phyloP scores from a whole-genome alignment of 2,329 filamentous ascomycete genomes.

The Cercospora berteroae region DNA sequence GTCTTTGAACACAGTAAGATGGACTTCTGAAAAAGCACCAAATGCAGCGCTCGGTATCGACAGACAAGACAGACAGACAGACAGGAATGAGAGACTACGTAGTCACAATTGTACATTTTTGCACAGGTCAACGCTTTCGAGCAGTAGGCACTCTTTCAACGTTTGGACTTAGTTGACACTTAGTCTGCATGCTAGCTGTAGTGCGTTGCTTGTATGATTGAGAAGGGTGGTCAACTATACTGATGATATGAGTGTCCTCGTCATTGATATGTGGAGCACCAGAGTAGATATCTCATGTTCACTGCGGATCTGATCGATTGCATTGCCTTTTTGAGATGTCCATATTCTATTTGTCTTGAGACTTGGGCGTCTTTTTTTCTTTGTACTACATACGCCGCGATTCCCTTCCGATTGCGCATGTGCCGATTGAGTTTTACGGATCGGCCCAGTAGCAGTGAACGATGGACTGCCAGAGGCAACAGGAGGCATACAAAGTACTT shows the following conservation, averaged over 20 bases:
- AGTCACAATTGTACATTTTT: neutral
- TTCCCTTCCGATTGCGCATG: no score
- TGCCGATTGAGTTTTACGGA: neutral
- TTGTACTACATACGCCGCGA: no score
- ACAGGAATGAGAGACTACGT: neutral
- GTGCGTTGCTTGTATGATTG: neutral
- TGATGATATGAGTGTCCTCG: neutral
- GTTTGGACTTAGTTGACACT: neutral
- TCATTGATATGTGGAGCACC: neutral
- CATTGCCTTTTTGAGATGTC: neutral
- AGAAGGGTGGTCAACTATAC: neutral
- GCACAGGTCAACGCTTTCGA: neutral
- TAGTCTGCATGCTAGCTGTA: neutral
- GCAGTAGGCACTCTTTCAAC: neutral
- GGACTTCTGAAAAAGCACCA: neutral
- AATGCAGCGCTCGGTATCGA: neutral
- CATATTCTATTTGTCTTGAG: no score
- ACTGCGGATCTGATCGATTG: no score
- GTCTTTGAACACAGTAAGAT: neutral
- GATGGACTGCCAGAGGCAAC: neutral
- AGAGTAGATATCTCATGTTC: no score
- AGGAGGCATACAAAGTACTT: neutral
- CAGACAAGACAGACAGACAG: neutral
- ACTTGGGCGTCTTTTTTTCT: no score
- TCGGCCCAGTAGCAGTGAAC: neutral